Conservation (phyloP, 768 basidiomycete genomes). For the Lactarius indigo region DNA sequence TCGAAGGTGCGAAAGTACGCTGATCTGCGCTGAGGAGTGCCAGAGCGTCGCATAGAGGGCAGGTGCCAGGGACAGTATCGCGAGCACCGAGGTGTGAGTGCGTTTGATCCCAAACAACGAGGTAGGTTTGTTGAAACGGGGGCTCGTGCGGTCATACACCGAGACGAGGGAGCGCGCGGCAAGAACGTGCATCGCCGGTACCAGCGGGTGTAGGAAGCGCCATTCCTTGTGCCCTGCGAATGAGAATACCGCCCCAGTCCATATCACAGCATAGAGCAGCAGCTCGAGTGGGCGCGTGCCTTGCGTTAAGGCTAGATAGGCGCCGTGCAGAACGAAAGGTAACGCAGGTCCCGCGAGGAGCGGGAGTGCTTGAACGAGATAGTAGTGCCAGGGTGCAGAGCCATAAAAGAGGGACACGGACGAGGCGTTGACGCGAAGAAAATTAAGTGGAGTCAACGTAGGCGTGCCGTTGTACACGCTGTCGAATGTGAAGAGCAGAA, state of each 20-base stretch:
- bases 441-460: conserved; percentile 77
- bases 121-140: conserved; percentile 11
- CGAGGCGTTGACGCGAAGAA: conserved; percentile 78
- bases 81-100: conserved; percentile 34
- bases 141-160: conserved; percentile 13
- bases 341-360: conserved; percentile 70
- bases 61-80: conserved; percentile 51
- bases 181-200: conserved; percentile 80
- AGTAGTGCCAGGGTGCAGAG: conserved; percentile 81
- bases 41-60: conserved; percentile 68
- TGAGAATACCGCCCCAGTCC: conserved; percentile 72
- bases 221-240: conserved; percentile 93
- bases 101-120: conserved; percentile 1
- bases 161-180: conserved; percentile 69
- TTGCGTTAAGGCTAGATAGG: conserved; percentile 27
- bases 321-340: conserved; percentile 68
- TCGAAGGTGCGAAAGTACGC: conserved; percentile 67
- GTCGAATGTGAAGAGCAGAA: conserved; percentile 45
- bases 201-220: conserved; percentile 90
- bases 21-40: conserved; percentile 78
- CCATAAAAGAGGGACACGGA: conserved; percentile 93
- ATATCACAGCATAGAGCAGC: conserved; percentile 50
- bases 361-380: conserved; percentile 81
- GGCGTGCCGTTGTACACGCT: conserved; percentile 62
- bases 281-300: conserved; percentile 30